A percentile compares a stretch with the other conserved stretches of the same genome.
Conservation (phyloP, 225 moss, liverwort and hornwort species). For the Polytrichum commune region DNA sequence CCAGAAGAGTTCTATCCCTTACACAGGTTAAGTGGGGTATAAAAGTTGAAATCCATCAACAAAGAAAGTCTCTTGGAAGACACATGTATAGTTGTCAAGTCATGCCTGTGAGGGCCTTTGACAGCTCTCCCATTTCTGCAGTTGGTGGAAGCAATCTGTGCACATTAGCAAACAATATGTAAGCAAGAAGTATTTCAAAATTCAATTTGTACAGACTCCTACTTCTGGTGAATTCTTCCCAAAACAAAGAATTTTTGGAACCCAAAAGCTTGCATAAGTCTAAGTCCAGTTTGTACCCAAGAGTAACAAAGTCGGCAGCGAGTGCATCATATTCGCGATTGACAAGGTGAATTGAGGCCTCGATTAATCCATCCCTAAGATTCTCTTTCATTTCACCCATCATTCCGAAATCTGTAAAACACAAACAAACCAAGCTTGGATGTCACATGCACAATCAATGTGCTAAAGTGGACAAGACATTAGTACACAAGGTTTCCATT, state of each 20-base stretch:
- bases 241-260: no score
- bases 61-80: no score
- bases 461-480: background rate
- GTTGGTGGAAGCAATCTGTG: constrained; percentile 55
- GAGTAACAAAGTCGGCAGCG: constrained; percentile 93
- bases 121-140: constrained; percentile 48
- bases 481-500: background rate
- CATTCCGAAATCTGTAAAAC: constrained; percentile 90
- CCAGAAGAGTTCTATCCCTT: no score
- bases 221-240: no score
- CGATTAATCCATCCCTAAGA: constrained; percentile 78
- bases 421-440: constrained; percentile 2
- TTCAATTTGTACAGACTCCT: no score
- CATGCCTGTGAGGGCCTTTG: constrained; percentile 51
- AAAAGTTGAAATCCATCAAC: no score
- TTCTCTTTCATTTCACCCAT: constrained; percentile 97
- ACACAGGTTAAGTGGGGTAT: no score
- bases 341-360: constrained; percentile 92
- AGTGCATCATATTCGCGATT: constrained; percentile 89
- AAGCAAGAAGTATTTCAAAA: background rate
- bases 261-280: no score
- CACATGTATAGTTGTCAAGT: background rate
- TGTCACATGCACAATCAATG: background rate
- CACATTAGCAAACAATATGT: background rate
- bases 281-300: constrained; percentile 50